These are phyloP conservation scores for Nepenthes gracilis DNA, from an alignment of 148 eudicot species.

Conservation along the genomic window DNA sequence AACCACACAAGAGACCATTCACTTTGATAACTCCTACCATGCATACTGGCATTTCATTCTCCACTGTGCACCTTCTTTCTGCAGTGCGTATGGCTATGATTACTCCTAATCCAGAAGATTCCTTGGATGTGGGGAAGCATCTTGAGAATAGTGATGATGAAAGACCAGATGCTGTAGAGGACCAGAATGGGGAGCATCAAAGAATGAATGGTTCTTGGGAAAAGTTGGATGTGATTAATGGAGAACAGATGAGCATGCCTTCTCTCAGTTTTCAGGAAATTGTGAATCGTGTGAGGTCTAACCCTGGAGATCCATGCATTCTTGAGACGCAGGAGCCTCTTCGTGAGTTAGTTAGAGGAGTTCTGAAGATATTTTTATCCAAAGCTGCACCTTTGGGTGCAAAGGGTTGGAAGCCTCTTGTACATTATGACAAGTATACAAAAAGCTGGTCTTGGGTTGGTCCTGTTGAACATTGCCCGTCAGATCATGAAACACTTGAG, in stretches of 20 bases:
- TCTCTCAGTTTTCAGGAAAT: conserved; percentile 70
- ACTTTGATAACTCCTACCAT: conserved; percentile 63
- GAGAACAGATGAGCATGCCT: conserved; percentile 29
- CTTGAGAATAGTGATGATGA: conserved; percentile 23
- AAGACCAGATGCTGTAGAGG: conserved; percentile 12
- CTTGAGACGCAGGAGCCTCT: conserved; percentile 96
- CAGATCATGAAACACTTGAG: conserved; percentile 39
- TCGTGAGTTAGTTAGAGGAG: conserved; percentile 86
- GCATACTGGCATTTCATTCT: conserved; percentile 78
- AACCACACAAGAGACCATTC: conserved; percentile 53
- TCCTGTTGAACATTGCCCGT: conserved; percentile 32
- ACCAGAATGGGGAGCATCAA: conserved; percentile 18
- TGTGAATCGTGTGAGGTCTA: conserved; percentile 69
- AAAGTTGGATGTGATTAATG: conserved; percentile 28
- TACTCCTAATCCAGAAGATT: conserved; percentile 47
- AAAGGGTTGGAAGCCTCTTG: conserved; percentile 91
- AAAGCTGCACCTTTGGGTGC: conserved; percentile 89
- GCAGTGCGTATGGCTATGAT: conserved; percentile 80
- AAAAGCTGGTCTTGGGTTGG: conserved; percentile 88
- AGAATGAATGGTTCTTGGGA: conserved; percentile 25
- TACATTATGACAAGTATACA: conserved; percentile 48
- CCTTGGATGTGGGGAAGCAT: conserved; percentile 28
- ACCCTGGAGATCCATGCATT: conserved; percentile 85
- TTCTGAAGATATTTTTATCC: conserved; percentile 67
- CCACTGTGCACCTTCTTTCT: conserved; percentile 81